Percentiles rank a stretch among this genome's conserved stretches.
Evolutionary conservation across 768 basidiomycete genomes (phyloP).

Genomic region (Hygrocybe coccinea): DNA sequence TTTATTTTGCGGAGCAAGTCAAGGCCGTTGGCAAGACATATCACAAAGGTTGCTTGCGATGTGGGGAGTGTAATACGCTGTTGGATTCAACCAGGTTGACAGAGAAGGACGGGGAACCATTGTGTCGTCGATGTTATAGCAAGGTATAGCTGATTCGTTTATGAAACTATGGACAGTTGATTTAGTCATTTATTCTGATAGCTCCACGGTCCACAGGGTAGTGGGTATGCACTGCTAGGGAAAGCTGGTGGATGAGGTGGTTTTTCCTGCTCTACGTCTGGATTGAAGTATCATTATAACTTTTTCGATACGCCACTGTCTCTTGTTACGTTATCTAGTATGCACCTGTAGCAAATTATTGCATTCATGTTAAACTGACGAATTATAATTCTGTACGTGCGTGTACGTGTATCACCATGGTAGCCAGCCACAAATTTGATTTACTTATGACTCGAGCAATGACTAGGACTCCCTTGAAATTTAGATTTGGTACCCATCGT

Average conservation of each 20-base stretch:
- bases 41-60: conserved; percentile 75
- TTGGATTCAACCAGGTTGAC: conserved; percentile 71
- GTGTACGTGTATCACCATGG: too few species aligned
- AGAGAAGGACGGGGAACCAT: conserved; percentile 70
- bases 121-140: conserved; percentile 68
- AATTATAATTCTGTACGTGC: too few species aligned
- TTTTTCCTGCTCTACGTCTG: not conserved
- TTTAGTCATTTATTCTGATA: conserved; percentile 22
- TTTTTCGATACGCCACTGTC: too few species aligned
- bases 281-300: not conserved
- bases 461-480: too few species aligned
- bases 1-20: conserved; percentile 86
- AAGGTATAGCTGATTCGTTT: conserved; percentile 41
- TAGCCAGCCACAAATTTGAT: not conserved
- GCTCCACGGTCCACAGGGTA: conserved; percentile 70
- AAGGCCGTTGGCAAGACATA: conserved; percentile 78
- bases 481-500: not conserved
- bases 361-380: too few species aligned
- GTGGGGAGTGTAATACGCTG: conserved; percentile 59
- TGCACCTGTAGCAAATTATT: too few species aligned
- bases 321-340: too few species aligned
- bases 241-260: conserved; percentile 27
- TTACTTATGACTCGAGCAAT: not conserved
- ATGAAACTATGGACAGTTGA: not conserved
- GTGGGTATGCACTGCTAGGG: conserved; percentile 67